Base-by-base conservation (phyloP, 306 rosid species). In the Cucumis melo region DNA sequence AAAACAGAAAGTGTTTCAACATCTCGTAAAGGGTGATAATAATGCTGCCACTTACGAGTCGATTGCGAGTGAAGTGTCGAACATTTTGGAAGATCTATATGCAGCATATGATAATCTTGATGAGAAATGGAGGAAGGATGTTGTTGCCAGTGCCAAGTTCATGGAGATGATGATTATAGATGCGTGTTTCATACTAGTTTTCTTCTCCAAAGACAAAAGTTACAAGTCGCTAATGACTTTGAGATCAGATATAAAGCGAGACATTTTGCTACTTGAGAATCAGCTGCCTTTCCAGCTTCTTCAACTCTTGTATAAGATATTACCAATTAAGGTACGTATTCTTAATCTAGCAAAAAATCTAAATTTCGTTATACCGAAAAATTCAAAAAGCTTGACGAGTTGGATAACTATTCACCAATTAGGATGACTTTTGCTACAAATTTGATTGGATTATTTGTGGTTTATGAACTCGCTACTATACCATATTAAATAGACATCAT, bases 211-310 rank as follows among this genome's bases (percentile, higher is more conserved):
- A 75, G 39, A 32, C 3, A 13, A 44, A 24, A 8, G 75, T 78
- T 15, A 3, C 27, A 0, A 5, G 0, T 1, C 81, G 74, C 29
- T 62, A 16, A 32, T 0, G 0, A 15, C 85, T 76, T 5, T 76
- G 3, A 21, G 74, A 63, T 83, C 80, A 0, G 82, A 67, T 56
- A 82, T 90, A 70, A 75, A 42, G 48, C 82, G 91, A 5, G 92
- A 88, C 73, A 90, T 90, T 88, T 79, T 85, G 57, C 77, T 88
- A 87, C 89, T 90, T 36, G 88, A 88, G 79, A 90, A 90, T 80
- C 96, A 90, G 55, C 15, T 90, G 16, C 91, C 92, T 3, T 66
- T 86, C 61, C 17, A 6, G 60, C 86, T 85, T 78, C 85, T 88
- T 27, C 65, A 42, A 10, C 11, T 7, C 13, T 9, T 42, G 48